Conservation (phyloP, 352 stramenopile genomes). For the Phytopythium boreale region DNA sequence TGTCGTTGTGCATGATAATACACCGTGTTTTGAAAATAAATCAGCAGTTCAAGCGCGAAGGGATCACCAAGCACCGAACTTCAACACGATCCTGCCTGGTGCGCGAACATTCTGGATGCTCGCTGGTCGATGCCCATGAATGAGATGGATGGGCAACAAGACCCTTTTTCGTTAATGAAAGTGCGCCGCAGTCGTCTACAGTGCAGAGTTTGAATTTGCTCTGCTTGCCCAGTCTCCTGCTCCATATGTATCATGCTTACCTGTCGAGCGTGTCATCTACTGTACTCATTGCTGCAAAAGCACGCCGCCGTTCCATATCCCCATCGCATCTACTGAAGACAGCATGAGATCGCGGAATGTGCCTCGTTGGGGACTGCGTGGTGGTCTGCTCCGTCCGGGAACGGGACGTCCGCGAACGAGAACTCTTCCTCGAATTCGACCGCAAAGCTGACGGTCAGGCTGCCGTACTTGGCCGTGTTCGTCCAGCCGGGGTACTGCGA, state of each 20-base stretch:
- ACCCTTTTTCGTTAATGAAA: background rate
- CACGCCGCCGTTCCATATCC: background rate
- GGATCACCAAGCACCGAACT: background rate
- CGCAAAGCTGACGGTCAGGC: conserved; percentile 40
- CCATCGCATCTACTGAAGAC: conserved; percentile 15
- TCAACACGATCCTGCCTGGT: background rate
- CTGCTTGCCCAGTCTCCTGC: background rate
- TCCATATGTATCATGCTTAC: background rate
- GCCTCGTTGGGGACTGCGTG: conserved; percentile 6
- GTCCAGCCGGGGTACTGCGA: conserved; percentile 62
- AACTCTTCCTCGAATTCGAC: conserved; percentile 52
- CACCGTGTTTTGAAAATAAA: background rate
- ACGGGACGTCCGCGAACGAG: conserved; percentile 30
- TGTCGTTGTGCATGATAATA: background rate
- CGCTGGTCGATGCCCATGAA: no score
- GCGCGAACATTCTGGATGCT: no score
- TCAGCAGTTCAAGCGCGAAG: background rate
- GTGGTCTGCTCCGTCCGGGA: conserved; percentile 23
- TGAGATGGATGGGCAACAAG: background rate
- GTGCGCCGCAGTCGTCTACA: no score
- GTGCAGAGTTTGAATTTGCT: no score
- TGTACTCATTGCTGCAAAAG: background rate
- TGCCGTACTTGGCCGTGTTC: conserved; percentile 57
- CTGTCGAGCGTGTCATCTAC: no score
- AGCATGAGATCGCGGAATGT: conserved; percentile 15